phyloP scores from a whole-genome alignment of 2,329 filamentous ascomycete genomes.

The Ceratocystis cubensis region DNA sequence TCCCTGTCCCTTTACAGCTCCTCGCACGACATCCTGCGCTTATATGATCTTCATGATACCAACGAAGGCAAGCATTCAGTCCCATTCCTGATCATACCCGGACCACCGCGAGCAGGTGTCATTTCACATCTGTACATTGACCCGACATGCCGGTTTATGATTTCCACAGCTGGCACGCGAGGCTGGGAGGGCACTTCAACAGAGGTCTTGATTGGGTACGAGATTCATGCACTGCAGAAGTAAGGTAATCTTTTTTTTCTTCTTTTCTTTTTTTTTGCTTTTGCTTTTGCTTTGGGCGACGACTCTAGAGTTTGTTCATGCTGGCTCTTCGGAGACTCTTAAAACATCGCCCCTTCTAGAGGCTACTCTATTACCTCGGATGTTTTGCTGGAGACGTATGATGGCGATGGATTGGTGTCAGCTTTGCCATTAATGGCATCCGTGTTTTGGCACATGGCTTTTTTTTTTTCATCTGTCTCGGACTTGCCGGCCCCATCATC shows the following conservation, averaged over 20 bases:
- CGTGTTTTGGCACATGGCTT: background rate
- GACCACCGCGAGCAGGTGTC: slow-evolving; percentile 68
- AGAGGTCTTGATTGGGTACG: slow-evolving; percentile 87
- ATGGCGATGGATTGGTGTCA: background rate
- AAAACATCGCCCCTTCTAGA: background rate
- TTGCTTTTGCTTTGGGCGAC: no score
- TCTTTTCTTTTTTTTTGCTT: no score
- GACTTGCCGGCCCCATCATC: background rate
- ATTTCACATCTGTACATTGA: slow-evolving; percentile 81
- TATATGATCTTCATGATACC: slow-evolving; percentile 73
- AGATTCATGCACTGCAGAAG: slow-evolving; percentile 43
- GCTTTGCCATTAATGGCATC: background rate
- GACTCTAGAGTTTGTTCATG: background rate
- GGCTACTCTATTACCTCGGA: background rate
- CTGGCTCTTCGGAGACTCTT: background rate
- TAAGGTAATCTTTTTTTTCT: background rate
- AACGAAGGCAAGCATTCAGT: slow-evolving; percentile 60
- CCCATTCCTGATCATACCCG: slow-evolving; percentile 92
- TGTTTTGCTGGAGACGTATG: background rate
- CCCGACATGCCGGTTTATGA: slow-evolving; percentile 77
- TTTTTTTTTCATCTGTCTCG: background rate
- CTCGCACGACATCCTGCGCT: slow-evolving; percentile 79
- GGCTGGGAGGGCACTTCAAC: slow-evolving; percentile 90
- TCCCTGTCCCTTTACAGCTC: slow-evolving; percentile 41
- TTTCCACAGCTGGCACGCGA: slow-evolving; percentile 79